A percentile compares a stretch with the other conserved stretches of the same genome.
These are phyloP conservation scores for Lactarius sp. DNA, from an alignment of 768 basidiomycete genomes.

Conservation along the genomic window DNA sequence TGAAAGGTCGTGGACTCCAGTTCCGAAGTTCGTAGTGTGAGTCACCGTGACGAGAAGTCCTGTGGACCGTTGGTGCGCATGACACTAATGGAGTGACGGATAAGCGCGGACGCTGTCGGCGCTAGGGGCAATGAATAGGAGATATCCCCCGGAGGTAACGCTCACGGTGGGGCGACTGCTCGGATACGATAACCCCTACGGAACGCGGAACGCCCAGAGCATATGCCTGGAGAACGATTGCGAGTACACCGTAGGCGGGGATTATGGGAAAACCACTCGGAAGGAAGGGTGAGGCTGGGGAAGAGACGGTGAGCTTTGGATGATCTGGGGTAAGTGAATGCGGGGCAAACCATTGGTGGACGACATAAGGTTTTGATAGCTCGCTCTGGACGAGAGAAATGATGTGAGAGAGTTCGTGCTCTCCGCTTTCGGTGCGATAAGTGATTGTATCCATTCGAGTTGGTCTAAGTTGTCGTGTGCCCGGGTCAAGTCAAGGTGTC, in stretches of 20 bases:
- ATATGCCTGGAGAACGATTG: neutral
- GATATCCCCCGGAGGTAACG: slow-evolving; percentile 81
- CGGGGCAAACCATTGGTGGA: slow-evolving; percentile 83
- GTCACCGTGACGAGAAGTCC: slow-evolving; percentile 37
- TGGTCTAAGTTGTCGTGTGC: slow-evolving; percentile 3
- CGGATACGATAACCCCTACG: slow-evolving; percentile 93
- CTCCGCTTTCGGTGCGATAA: slow-evolving; percentile 73
- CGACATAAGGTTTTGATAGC: slow-evolving; percentile 92
- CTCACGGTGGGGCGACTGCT: slow-evolving; percentile 84
- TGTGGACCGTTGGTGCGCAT: slow-evolving; percentile 83
- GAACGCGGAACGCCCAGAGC: slow-evolving; percentile 37
- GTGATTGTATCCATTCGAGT: slow-evolving; percentile 19
- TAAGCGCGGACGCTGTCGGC: slow-evolving; percentile 45
- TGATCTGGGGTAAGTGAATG: slow-evolving; percentile 13
- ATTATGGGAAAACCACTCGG: slow-evolving; percentile 15
- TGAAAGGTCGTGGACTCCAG: neutral
- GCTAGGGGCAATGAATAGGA: neutral
- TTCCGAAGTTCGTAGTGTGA: neutral
- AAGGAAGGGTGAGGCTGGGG: slow-evolving; percentile 80
- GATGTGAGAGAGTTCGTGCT: slow-evolving; percentile 74
- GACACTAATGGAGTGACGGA: slow-evolving; percentile 71
- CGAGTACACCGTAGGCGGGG: neutral
- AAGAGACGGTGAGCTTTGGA: slow-evolving; percentile 29
- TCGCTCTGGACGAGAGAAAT: slow-evolving; percentile 87
- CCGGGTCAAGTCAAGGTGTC: too few relatives aligned